Base-by-base conservation (phyloP, 2,329 filamentous ascomycete genomes). In the Xylaria digitata region DNA sequence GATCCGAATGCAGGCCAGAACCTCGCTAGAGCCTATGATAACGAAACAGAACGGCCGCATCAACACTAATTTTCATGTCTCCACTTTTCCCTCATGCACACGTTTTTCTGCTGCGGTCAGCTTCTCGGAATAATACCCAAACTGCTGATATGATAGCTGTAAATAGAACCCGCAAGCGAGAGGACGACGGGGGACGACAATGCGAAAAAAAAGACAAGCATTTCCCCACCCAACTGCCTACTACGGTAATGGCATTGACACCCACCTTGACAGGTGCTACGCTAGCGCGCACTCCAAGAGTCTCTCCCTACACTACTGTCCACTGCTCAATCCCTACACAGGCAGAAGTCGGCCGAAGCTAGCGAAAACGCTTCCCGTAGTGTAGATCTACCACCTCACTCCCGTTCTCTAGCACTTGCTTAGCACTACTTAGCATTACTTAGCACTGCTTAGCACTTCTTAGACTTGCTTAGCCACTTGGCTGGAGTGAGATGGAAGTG, bases 91-190 rank as follows among this genome's bases (percentile, higher is more conserved):
- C 48, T 60, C 61, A 67, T 67, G 65, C 61, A 61, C 61, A 64
- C 56, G 61, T 67, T 65, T 65, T 62, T 34, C 3, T 53, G 61
- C 45, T 19, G 34, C 49, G 46, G 61, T 45, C 56, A 40, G 65
- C 45, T 26, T 26, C 3, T 61, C 56, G 45, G 57, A 6, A 61
- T 45, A 45, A 54, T 37, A 8, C 34, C 11, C 34, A 13, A 37
- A 48, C 30, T 67, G 55, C 65, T 67, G 50, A 67, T 60, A 46
- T 46, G 21, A 32, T 19, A 52, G 43, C 61, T 48, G 61, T 54
- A 67, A 67, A 65, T 67, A 67, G 61, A 48, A 40, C 61, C 46
- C 21, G 42, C 57, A 60, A 56, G 61, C 57, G 61, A 61, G 30
- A 56, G 50, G 19, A 23, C 48, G 9, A 32, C 32, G 43, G 30